These are phyloP conservation scores for Gracilaria vermiculophylla DNA, from an alignment of 23 red algal species.

Conservation along the genomic window DNA sequence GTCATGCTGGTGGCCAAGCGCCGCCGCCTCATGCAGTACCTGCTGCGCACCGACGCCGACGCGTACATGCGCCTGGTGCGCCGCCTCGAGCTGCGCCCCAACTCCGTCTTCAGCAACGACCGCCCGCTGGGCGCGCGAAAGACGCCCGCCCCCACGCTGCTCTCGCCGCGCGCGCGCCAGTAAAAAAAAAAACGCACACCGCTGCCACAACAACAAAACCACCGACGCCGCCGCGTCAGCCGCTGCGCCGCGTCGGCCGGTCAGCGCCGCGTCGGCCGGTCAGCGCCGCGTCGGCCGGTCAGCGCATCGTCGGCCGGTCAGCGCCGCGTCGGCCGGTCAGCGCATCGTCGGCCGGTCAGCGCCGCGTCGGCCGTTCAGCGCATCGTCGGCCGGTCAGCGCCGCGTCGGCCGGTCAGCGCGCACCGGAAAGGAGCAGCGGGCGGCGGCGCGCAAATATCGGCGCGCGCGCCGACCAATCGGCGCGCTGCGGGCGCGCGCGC, in stretches of 20 bases:
- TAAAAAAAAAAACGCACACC: no score
- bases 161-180: background rate
- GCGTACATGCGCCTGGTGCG: background rate
- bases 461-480: no score
- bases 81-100: background rate
- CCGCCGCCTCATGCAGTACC: slow-evolving; percentile 38
- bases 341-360: no score
- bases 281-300: background rate
- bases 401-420: background rate
- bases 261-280: no score
- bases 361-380: background rate
- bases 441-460: no score
- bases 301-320: no score
- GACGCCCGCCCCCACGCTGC: background rate
- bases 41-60: background rate
- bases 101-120: slow-evolving; percentile 18
- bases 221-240: no score
- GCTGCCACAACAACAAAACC: background rate
- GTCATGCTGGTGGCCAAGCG: slow-evolving; percentile 40
- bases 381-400: no score
- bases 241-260: no score
- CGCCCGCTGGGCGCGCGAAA: slow-evolving; percentile 8
- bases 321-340: background rate
- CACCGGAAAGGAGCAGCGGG: no score
- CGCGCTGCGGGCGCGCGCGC: no score